phyloP scores from a whole-genome alignment of 345 rosid genomes.

The Tarenaya hassleriana region DNA sequence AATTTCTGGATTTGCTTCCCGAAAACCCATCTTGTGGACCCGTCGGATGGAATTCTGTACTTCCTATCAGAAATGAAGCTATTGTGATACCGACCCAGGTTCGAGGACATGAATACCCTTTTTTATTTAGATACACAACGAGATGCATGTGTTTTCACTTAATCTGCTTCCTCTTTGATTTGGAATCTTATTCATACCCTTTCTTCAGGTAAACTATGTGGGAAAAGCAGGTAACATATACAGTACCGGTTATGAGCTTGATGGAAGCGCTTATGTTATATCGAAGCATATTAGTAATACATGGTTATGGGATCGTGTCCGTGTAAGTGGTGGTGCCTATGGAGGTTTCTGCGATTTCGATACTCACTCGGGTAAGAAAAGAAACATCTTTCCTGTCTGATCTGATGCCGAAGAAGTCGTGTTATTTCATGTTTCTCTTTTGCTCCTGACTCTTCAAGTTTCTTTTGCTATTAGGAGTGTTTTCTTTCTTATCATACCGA shows the following conservation, averaged over 20 bases:
- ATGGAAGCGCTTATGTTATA: constrained; percentile 90
- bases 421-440: background rate
- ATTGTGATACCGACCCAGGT: constrained; percentile 95
- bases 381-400: background rate
- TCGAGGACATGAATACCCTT: background rate
- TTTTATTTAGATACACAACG: background rate
- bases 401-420: background rate
- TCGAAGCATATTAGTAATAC: constrained; percentile 80
- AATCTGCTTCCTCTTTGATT: background rate
- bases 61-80: constrained; percentile 72
- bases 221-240: constrained; percentile 89
- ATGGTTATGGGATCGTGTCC: constrained; percentile 98
- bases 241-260: constrained; percentile 67
- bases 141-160: constrained; percentile 9
- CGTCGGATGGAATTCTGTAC: constrained; percentile 52
- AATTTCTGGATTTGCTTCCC: constrained; percentile 86
- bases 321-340: constrained; percentile 97
- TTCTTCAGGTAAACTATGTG: constrained; percentile 81
- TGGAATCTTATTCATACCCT: constrained; percentile 5
- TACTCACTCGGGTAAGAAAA: constrained; percentile 71
- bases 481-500: constrained; percentile 80
- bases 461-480: constrained; percentile 49
- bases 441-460: constrained; percentile 1
- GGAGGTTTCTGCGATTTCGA: constrained; percentile 96
- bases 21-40: constrained; percentile 37